These are phyloP conservation scores for Warburgia ugandensis DNA, from an alignment of 164 flowering plant species.

Conservation along the genomic window DNA sequence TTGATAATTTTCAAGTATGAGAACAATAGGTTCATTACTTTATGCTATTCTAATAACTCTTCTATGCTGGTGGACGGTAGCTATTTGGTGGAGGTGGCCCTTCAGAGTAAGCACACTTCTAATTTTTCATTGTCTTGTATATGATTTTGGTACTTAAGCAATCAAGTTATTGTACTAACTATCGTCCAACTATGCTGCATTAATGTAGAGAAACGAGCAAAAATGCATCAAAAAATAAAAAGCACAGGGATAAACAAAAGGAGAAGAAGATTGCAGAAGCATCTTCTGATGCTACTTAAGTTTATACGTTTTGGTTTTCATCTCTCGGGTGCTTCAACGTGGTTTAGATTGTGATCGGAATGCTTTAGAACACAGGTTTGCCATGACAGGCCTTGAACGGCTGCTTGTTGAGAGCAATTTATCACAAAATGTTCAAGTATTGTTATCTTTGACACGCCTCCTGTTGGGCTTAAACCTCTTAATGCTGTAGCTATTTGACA, in stretches of 20 bases:
- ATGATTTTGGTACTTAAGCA: not conserved
- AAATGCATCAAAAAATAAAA: slow-evolving; percentile 77
- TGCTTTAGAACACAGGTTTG: no score
- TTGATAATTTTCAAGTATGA: not conserved
- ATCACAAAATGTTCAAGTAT: no score
- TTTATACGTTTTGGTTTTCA: no score
- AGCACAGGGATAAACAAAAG: slow-evolving; percentile 79
- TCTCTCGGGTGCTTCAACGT: no score
- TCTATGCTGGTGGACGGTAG: slow-evolving; percentile 30
- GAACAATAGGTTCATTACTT: not conserved
- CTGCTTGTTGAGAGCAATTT: no score
- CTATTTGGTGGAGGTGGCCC: slow-evolving; percentile 56
- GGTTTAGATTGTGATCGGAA: no score
- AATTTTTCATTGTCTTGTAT: not conserved
- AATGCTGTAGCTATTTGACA: no score
- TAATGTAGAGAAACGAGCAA: slow-evolving; percentile 68
- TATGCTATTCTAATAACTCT: slow-evolving; percentile 5
- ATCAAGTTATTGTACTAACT: not conserved
- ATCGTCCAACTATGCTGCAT: not conserved
- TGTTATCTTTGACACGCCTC: no score
- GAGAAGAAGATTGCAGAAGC: slow-evolving; percentile 80
- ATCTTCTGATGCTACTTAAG: slow-evolving; percentile 24
- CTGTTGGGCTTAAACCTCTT: no score
- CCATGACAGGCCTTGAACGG: no score
- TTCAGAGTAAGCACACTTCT: slow-evolving; percentile 46